Base-by-base conservation (phyloP, 495 filamentous ascomycete genomes). In the Neurospora sp. region DNA sequence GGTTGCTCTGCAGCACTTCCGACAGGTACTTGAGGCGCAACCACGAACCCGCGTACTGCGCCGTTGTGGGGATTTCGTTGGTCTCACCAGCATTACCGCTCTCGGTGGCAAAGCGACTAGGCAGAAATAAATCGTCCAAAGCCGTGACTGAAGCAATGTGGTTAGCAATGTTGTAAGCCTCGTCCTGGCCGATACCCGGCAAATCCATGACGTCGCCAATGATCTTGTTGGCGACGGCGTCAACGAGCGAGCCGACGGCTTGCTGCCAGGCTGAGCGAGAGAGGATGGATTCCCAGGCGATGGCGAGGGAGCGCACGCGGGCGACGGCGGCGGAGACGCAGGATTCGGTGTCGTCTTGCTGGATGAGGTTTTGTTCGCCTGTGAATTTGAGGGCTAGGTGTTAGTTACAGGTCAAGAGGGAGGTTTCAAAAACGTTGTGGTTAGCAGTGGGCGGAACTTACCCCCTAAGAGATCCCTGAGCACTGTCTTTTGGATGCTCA, bases 121-220 rank as follows among this genome's bases (percentile, higher is more conserved):
- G 90, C 48, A 91, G 81, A 79, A 98, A 96, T 20, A 95, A 77
- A 73, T 92, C 89, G 73, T 93, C 91, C 20, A 98, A 80, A 68
- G 85, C 82, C 4, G 89, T 89, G n/a, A 98, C 84, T 42, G 87
- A 88, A 14, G 80, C 77, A 80, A 94, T 93, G 71, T 94, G 89
- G 22, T 82, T 83, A 3, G 93, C 90, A 40, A 97, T 88, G 71
- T 88, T 88, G 74, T 92, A 91, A 3, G 93, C 94, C 78, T 98
- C 94, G 37, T 93, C 88, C 74, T 94, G 94, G 5, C 91, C 91
- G 69, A 99, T 97, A 71, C 94, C 91, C 3, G 88, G 79, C 71
- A 98, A 85, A 71, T 99, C 96, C 78, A 94, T 91, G 42, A 98
- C 87, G 71, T 98, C 96, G 69, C 87, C 82, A 59, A 97, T 90